A percentile compares a stretch with the other conserved stretches of the same genome.
These are phyloP conservation scores for Atkinsonella hypoxylon DNA, from an alignment of 2,329 filamentous ascomycete genomes.

Conservation along the genomic window DNA sequence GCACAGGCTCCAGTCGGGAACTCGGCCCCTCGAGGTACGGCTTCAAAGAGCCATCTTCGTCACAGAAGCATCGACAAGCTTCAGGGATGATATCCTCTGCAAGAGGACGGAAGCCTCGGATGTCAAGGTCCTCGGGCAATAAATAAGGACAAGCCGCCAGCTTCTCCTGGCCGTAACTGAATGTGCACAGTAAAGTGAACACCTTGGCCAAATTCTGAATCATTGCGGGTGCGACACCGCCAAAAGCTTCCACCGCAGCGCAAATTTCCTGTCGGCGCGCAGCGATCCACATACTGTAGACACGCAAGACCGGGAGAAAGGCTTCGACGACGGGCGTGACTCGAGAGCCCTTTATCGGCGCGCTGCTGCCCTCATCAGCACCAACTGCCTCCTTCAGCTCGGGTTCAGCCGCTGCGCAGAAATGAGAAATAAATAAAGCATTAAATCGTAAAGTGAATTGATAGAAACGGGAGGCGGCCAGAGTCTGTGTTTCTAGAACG, in stretches of 20 bases:
- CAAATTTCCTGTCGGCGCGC: slow-evolving; percentile 33
- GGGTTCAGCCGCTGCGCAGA: slow-evolving; percentile 59
- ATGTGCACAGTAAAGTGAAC: slow-evolving; percentile 34
- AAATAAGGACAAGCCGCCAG: slow-evolving; percentile 34
- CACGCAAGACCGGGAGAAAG: slow-evolving; percentile 39
- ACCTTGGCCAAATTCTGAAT: slow-evolving; percentile 33
- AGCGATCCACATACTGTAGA: slow-evolving; percentile 43
- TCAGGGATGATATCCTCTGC: slow-evolving; percentile 25
- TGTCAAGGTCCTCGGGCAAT: slow-evolving; percentile 37
- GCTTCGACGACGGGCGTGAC: slow-evolving; percentile 27
- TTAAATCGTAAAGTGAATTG: slow-evolving; percentile 67
- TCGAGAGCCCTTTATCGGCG: slow-evolving; percentile 7
- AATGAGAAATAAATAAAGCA: slow-evolving; percentile 58
- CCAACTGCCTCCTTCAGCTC: slow-evolving; percentile 39
- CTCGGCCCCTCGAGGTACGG: slow-evolving; percentile 23
- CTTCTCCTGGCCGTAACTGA: slow-evolving; percentile 27
- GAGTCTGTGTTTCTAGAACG: slow-evolving; percentile 32
- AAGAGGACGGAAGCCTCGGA: slow-evolving; percentile 32
- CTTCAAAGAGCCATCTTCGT: slow-evolving; percentile 25
- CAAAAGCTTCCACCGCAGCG: slow-evolving; percentile 31
- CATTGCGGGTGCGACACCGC: slow-evolving; percentile 33
- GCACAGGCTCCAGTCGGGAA: slow-evolving; percentile 18
- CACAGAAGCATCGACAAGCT: slow-evolving; percentile 27
- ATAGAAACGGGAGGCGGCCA: slow-evolving; percentile 34
- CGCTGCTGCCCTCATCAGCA: slow-evolving; percentile 12